Conservation (phyloP, 495 filamentous ascomycete genomes). For the Xeromyces bisporus region DNA sequence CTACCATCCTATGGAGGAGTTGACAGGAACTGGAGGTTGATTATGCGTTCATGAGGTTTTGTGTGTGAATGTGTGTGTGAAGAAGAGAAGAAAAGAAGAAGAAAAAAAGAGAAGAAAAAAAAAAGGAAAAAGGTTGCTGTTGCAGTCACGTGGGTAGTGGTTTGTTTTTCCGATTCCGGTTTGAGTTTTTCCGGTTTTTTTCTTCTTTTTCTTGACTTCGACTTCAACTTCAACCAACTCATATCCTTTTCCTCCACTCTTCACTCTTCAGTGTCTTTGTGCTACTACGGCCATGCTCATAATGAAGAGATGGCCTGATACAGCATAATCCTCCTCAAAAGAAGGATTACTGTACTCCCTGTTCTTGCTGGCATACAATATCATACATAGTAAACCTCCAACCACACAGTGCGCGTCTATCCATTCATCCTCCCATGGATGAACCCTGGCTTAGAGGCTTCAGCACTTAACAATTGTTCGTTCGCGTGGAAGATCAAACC, state of each 20-base stretch:
- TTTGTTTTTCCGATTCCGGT: too few relatives aligned
- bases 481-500: constrained; percentile 37
- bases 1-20: constrained; percentile 26
- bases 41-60: constrained; percentile 43
- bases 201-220: too few relatives aligned
- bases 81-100: constrained; percentile 8
- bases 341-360: too few relatives aligned
- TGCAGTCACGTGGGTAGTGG: too few relatives aligned
- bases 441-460: constrained; percentile 24
- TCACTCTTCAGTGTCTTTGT: too few relatives aligned
- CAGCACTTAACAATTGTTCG: constrained; percentile 28
- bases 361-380: too few relatives aligned
- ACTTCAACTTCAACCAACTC: too few relatives aligned
- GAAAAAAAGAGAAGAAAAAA: constrained; percentile 10
- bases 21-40: constrained; percentile 33
- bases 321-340: too few relatives aligned
- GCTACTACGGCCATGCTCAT: too few relatives aligned
- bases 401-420: constrained; percentile 31
- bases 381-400: too few relatives aligned
- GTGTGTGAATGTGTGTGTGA: constrained; percentile 25
- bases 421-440: constrained; percentile 25
- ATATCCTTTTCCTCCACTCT: not conserved
- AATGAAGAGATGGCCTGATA: too few relatives aligned
- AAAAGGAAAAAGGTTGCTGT: too few relatives aligned
- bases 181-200: not conserved